phyloP scores from a whole-genome alignment of 352 stramenopile genomes.

The Pseudoperonospora humuli region DNA sequence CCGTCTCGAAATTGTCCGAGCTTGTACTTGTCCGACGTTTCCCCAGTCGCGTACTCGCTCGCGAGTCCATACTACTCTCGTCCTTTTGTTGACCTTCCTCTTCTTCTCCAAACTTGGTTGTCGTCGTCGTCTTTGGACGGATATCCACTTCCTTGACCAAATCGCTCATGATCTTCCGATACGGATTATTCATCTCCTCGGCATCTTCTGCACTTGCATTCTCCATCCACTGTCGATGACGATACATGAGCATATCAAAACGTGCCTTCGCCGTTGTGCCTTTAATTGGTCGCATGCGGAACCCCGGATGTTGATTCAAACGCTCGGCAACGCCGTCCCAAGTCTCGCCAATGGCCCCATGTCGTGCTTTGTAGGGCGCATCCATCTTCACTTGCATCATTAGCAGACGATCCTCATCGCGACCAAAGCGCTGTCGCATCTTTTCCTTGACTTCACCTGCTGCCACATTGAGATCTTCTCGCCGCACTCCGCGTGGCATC shows the following conservation, averaged over 20 bases:
- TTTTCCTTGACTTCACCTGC: background rate
- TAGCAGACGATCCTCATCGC: conserved; percentile 15
- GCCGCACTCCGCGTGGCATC: conserved; percentile 4
- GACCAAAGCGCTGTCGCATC: conserved; percentile 17
- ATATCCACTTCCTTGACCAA: conserved; percentile 14
- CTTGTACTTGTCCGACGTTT: conserved; percentile 11
- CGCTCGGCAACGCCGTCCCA: conserved; percentile 16
- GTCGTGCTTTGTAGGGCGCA: conserved; percentile 11
- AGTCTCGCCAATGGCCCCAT: conserved; percentile 13
- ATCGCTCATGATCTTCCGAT: conserved; percentile 11
- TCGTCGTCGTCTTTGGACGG: conserved; percentile 1
- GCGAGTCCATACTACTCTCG: background rate
- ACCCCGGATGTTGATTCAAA: conserved; percentile 15
- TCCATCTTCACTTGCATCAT: conserved; percentile 11
- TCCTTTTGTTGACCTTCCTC: background rate
- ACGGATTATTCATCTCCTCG: conserved; percentile 3
- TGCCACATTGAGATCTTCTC: conserved; percentile 4
- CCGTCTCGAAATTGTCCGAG: conserved; percentile 1
- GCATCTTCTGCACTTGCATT: background rate
- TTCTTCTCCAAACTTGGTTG: background rate
- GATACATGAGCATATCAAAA: conserved; percentile 15
- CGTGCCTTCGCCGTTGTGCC: conserved; percentile 20
- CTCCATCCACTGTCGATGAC: conserved; percentile 16
- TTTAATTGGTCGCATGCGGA: conserved; percentile 22
- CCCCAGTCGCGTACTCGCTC: conserved; percentile 7